Evolutionary conservation across 345 rosid species (phyloP).

Genomic region (Bretschneidera sinensis): DNA sequence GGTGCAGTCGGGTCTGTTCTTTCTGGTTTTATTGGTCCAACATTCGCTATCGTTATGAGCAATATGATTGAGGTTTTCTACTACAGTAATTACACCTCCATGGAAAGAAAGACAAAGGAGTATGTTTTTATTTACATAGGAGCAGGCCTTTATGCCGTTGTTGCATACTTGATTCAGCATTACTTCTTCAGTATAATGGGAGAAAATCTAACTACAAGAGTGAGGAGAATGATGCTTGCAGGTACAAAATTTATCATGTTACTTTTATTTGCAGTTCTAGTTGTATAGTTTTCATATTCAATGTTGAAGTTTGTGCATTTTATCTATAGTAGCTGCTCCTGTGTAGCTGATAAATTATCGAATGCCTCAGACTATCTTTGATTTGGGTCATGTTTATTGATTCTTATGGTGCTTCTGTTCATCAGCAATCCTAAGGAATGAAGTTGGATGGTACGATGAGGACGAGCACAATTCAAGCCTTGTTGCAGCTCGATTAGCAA

Average conservation of each 20-base stretch:
- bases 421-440: slow-evolving; percentile 88
- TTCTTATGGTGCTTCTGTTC: slow-evolving; percentile 11
- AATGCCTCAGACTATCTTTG: no score
- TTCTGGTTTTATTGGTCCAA: slow-evolving; percentile 93
- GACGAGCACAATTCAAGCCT: slow-evolving; percentile 98
- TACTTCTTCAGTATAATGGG: slow-evolving; percentile 99
- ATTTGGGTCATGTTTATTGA: neutral
- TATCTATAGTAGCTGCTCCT: neutral
- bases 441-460: slow-evolving; percentile 99
- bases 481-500: slow-evolving; percentile 76
- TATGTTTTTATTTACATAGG: slow-evolving; percentile 98
- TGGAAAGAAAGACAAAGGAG: slow-evolving; percentile 96
- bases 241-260: slow-evolving; percentile 35
- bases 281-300: no score
- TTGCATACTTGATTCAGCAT: slow-evolving; percentile 94
- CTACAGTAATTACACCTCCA: slow-evolving; percentile 72
- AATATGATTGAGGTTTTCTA: slow-evolving; percentile 98
- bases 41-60: slow-evolving; percentile 96
- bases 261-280: neutral
- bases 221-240: slow-evolving; percentile 98
- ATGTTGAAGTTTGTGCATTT: no score
- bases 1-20: slow-evolving; percentile 91
- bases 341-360: no score
- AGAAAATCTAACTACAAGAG: slow-evolving; percentile 97
- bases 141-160: slow-evolving; percentile 93